Evolutionary conservation across 345 rosid genomes (phyloP).

Genomic region (Toxicodendron radicans): DNA sequence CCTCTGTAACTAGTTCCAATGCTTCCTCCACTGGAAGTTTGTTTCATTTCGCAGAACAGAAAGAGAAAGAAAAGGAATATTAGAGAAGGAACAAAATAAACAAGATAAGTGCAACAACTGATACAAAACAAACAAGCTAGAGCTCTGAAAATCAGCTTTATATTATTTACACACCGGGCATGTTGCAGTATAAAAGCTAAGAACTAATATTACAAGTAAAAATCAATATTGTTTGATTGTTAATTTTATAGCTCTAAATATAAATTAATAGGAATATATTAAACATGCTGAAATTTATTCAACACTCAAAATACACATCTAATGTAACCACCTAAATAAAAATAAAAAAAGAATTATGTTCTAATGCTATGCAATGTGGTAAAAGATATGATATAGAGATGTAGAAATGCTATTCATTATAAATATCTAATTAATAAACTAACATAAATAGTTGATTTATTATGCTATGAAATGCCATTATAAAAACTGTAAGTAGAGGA

Average conservation of each 20-base stretch:
- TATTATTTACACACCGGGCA: neutral
- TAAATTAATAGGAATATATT: no score
- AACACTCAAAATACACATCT: no score
- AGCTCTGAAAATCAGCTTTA: neutral
- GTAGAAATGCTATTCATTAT: neutral
- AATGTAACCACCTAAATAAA: no score
- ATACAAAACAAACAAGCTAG: neutral
- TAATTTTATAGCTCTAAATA: neutral
- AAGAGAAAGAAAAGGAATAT: neutral
- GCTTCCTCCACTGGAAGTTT: constrained; percentile 68
- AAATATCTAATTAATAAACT: neutral
- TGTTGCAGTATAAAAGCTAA: no score
- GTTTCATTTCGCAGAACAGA: neutral
- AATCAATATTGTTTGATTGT: no score
- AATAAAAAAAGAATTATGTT: no score
- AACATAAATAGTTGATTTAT: no score
- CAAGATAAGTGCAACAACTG: neutral
- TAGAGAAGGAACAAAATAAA: neutral
- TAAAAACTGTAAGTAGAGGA: neutral
- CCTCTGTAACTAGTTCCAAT: constrained; percentile 90
- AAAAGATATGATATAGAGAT: no score
- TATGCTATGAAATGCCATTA: neutral
- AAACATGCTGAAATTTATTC: neutral
- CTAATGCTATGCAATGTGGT: no score
- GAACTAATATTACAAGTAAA: neutral